Evolutionary conservation across 2,329 filamentous ascomycete species (phyloP).

Genomic region (Cercospora canescens): DNA sequence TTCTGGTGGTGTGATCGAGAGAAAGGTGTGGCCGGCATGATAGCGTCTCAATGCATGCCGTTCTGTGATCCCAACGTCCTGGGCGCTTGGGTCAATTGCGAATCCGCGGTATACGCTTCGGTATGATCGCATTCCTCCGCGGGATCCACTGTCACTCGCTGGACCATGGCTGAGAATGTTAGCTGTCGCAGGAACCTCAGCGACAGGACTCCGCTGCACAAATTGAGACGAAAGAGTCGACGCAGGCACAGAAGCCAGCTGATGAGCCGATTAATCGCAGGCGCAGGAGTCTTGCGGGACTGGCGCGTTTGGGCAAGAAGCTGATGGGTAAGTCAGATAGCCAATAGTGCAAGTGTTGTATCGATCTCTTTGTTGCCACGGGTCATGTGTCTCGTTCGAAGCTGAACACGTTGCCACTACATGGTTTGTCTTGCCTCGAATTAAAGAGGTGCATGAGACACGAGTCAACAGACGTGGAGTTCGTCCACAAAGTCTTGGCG

Average conservation of each 20-base stretch:
- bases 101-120: conserved; percentile 16
- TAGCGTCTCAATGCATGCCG: conserved; percentile 39
- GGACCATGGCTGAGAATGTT: conserved; percentile 3
- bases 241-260: neutral
- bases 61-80: conserved; percentile 36
- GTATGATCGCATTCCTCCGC: neutral
- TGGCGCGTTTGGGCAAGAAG: neutral
- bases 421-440: too few relatives aligned
- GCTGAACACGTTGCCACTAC: too few relatives aligned
- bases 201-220: neutral
- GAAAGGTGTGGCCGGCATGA: conserved; percentile 41
- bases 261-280: neutral
- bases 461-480: too few relatives aligned
- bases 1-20: conserved; percentile 42
- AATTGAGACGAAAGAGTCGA: neutral
- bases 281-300: neutral
- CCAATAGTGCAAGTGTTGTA: neutral
- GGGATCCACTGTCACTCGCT: neutral
- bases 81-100: conserved; percentile 14
- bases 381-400: too few relatives aligned
- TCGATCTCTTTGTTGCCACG: neutral
- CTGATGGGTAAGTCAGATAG: neutral
- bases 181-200: neutral
- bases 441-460: too few relatives aligned
- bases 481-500: too few relatives aligned